Evolutionary conservation across 2,329 filamentous ascomycete species (phyloP), one percentile per base, ranked within the genome.

Genomic region (Aspergillus sp.): DNA sequence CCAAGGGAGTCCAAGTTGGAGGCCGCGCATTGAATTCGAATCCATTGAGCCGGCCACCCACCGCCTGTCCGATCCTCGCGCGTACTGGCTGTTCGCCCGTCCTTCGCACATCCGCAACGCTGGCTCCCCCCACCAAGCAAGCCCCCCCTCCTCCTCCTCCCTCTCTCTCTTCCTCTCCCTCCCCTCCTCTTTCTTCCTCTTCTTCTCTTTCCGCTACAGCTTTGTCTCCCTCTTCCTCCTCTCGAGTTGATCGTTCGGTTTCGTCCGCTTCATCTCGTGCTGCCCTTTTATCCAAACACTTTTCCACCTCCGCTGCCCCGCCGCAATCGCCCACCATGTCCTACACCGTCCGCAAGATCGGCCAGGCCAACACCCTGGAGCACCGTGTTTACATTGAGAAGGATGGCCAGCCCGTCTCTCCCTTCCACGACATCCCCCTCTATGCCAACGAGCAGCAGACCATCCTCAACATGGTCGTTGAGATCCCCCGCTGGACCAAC

Each of bases 401-500:
- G 85, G 91, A 98, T 90, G 95, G 94, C 82, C 84, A 91, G 67
- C 91, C 91, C 70, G 80, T 98, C 79, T 98, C 94, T 66, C 91
- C 94, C 71, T 99, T 97, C 88, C 95, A 99, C 85, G 95, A 99
- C 79, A 92, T 99, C 70, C 95, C 95, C 65, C 91, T 99, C 71
- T 99, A 92, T 78, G 94, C 94, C 88, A 97, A 99, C 80, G 85
- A 91, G 81, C 90, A 97, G 84, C 88, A 97, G 86, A 96, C 90
- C 72, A 84, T 98, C 78, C 87, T 99, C 76, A 99, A 99, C 89
- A 99, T 99, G 95, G 79, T 99, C 67, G 95, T 99, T 73, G 95
- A 99, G 89, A 97, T 99, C 74, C 95, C 95, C 74, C 90, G 95
- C 84, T 99, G 95, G 95, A 97, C 94, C 84, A 99, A 99, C 83